Percentiles rank a stretch among this genome's conserved stretches.
Conservation (phyloP, 768 basidiomycete species). For the Xanthoconium stramineum region DNA sequence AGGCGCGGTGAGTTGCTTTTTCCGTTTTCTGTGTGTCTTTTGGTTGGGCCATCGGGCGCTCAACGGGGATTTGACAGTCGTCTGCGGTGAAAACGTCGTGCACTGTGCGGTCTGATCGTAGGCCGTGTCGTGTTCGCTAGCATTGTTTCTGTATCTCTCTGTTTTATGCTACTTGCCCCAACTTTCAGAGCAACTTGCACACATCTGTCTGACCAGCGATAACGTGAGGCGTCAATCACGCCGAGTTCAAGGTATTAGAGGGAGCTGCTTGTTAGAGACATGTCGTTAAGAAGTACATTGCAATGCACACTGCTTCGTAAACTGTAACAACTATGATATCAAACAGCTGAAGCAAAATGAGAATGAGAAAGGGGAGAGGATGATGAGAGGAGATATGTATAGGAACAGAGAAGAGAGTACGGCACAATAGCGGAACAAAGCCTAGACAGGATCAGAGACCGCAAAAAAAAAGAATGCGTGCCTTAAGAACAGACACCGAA, state of each 20-base stretch:
- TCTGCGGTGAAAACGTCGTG: conserved; percentile 16
- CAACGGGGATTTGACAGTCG: conserved; percentile 11
- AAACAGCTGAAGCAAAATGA: conserved; percentile 28
- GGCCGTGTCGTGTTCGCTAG: neutral
- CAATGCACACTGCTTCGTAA: conserved; percentile 22
- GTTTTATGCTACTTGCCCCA: neutral
- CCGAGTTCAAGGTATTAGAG: neutral
- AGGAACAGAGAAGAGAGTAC: conserved; percentile 8
- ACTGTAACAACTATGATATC: conserved; percentile 28
- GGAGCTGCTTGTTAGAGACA: conserved; percentile 17
- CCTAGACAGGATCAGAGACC: neutral
- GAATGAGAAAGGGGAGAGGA: neutral
- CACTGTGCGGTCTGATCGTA: too few species aligned
- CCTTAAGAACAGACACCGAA: conserved; percentile 9
- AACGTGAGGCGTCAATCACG: neutral
- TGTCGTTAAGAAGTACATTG: conserved; percentile 32
- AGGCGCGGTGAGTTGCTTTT: conserved; percentile 77
- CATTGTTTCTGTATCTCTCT: conserved; percentile 5
- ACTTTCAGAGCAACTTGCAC: too few species aligned
- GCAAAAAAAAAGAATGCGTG: neutral
- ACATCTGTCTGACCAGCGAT: too few species aligned
- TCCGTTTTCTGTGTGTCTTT: neutral
- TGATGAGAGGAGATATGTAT: conserved; percentile 4
- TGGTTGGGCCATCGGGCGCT: neutral
- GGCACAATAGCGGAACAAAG: conserved; percentile 6